A percentile compares a stretch with the other conserved stretches of the same genome.
Evolutionary conservation across 2,329 filamentous ascomycete genomes (phyloP).

Genomic region (Blastomyces percursus): DNA sequence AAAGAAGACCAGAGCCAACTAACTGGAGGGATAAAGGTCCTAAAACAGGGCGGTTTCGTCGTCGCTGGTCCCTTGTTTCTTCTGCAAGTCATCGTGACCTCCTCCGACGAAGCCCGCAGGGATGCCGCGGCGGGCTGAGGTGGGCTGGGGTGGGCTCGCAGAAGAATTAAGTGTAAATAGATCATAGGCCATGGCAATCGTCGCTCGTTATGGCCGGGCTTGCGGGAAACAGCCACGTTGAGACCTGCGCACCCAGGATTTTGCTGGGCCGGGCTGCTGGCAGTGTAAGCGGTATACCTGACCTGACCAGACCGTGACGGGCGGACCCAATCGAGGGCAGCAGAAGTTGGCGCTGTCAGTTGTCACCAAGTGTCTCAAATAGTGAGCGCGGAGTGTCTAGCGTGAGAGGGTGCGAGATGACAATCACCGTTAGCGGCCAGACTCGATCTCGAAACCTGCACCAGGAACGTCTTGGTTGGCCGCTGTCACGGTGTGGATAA

Average conservation of each 20-base stretch:
- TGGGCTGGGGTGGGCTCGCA: constrained; percentile 3
- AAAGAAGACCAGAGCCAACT: neutral
- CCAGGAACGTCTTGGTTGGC: neutral
- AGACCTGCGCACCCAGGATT: neutral
- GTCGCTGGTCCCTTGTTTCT: neutral
- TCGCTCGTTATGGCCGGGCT: neutral
- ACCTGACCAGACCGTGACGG: too few species aligned
- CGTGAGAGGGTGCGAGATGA: neutral
- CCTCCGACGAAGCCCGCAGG: neutral
- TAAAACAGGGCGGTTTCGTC: constrained; percentile 5
- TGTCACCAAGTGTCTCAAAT: constrained; percentile 3
- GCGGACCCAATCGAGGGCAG: neutral
- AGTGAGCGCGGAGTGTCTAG: neutral
- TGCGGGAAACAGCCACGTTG: constrained; percentile 7
- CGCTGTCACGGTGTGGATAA: neutral
- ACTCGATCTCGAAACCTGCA: constrained; percentile 1
- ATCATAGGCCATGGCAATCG: constrained; percentile 1
- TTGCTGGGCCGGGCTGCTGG: neutral
- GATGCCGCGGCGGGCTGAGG: constrained; percentile 3
- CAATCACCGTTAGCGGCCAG: neutral
- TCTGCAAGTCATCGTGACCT: constrained; percentile 7
- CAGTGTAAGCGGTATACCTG: too few species aligned
- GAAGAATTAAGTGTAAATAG: constrained; percentile 2
- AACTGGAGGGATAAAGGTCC: neutral
- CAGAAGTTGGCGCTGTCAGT: constrained; percentile 1